Evolutionary conservation across 2,329 filamentous ascomycete genomes (phyloP).

Genomic region (Trichoderma sp.): DNA sequence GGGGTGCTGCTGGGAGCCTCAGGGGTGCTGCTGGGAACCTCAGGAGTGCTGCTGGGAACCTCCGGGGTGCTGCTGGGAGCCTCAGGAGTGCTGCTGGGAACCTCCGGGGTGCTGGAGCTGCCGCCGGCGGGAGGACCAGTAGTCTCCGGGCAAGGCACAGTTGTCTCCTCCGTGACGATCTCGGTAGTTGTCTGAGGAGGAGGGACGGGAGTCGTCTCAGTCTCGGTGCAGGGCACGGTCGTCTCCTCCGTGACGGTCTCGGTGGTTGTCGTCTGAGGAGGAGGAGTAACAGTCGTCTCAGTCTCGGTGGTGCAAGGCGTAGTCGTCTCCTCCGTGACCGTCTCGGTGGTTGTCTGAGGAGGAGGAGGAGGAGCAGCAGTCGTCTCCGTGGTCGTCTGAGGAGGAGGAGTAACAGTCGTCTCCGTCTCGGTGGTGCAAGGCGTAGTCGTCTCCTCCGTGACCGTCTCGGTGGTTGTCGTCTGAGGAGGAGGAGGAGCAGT

Average conservation of each 20-base stretch:
- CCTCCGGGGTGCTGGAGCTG: background rate
- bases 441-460: too few relatives aligned
- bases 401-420: background rate
- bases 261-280: background rate
- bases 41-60: too few relatives aligned
- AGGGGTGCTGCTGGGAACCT: too few relatives aligned
- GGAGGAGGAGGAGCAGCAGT: too few relatives aligned
- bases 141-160: background rate
- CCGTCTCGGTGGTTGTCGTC: too few relatives aligned
- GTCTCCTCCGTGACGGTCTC: too few relatives aligned
- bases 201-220: background rate
- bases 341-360: too few relatives aligned
- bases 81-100: too few relatives aligned
- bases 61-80: too few relatives aligned
- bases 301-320: background rate
- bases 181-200: background rate
- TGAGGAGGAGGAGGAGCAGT: background rate
- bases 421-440: background rate
- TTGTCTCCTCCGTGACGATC: background rate
- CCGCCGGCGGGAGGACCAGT: background rate
- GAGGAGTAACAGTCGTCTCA: too few relatives aligned
- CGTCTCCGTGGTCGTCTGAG: constrained; percentile 1
- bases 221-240: background rate
- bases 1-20: too few relatives aligned
- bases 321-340: background rate